Evolutionary conservation across 1,284 basidiomycete genomes (phyloP), one percentile per base, ranked within the genome.

Genomic region (Puccinia sorghi): DNA sequence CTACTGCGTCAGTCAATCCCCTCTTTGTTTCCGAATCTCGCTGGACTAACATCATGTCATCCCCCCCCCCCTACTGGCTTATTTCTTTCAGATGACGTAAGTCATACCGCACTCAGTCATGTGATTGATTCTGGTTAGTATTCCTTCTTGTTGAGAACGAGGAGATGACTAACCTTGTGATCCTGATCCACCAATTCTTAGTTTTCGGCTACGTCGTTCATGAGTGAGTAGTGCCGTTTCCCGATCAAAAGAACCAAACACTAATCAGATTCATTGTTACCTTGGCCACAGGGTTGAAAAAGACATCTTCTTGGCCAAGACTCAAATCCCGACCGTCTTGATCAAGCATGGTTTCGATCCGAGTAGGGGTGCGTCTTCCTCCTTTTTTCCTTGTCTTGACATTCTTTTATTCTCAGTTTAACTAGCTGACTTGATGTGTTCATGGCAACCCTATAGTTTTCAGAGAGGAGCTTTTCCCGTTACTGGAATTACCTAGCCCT

Each of bases 401-500:
- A n/a, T n/a, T n/a, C n/a, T n/a, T n/a, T n/a, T n/a, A 15, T 13
- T 52, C 5, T 52, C 32, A 57, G 22, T 56, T 76, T 22, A 57
- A 54, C 20, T 64, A 37, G 13, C 32, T 25, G 22, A 46, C 48
- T 57, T 50, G 32, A 61, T 71, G 50, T 78, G 17, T 32, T n/a
- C n/a, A 20, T 8, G 57, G 48, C 39, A 11, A 41, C 27, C 4
- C 27, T 41, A 25, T 72, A 56, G 73, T 81, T 6, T 78, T 82
- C 20, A 73, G 80, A 17, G 81, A 82, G 67, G 50, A 46, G n/a
- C 73, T 77, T 27, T 82, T 67, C 46, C 72, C 80, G 25, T 71
- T 82, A 25, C 75, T 82, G 0, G 81, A 82, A 64, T 72, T 81
- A 39, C 79, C 80, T 15, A 79, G 80, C 13, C 81, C 81, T 2